Percentiles rank a stretch among this genome's conserved stretches.
phyloP scores from a whole-genome alignment of 2,329 filamentous ascomycete genomes.

The Aureobasidium sp. region DNA sequence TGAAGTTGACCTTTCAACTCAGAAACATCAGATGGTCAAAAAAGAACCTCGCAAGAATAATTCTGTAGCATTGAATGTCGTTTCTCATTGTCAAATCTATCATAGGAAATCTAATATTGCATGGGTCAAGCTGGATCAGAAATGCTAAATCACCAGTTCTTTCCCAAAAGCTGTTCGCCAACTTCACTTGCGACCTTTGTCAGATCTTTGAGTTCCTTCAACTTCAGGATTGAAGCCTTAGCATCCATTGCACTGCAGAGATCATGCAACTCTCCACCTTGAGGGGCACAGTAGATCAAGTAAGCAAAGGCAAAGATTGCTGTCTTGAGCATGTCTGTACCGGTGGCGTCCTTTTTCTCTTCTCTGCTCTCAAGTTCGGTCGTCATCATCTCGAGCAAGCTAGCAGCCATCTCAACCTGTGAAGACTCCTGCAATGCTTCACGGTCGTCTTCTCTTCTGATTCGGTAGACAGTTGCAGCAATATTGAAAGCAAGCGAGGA shows the following conservation, averaged over 20 bases:
- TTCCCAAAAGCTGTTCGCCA: conserved; percentile 9
- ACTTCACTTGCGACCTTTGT: conserved; percentile 25
- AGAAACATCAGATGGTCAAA: neutral
- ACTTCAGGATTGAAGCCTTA: conserved; percentile 47
- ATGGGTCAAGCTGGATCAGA: neutral
- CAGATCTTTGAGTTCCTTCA: conserved; percentile 28
- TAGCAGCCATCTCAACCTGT: conserved; percentile 74
- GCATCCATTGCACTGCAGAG: conserved; percentile 73
- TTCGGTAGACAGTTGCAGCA: conserved; percentile 58
- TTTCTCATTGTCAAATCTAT: neutral
- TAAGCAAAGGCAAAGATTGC: conserved; percentile 69
- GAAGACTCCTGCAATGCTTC: conserved; percentile 58
- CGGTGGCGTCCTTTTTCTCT: conserved; percentile 23
- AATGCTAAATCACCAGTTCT: conserved; percentile 1
- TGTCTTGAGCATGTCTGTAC: conserved; percentile 62
- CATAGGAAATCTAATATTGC: neutral
- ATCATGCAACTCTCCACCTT: conserved; percentile 69
- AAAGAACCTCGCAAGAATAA: neutral
- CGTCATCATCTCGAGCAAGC: conserved; percentile 53
- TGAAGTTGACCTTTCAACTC: neutral
- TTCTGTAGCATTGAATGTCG: neutral
- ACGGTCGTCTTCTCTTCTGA: conserved; percentile 48
- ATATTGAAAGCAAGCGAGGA: conserved; percentile 80
- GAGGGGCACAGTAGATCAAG: conserved; percentile 59
- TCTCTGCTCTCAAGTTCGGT: conserved; percentile 46